phyloP scores from a whole-genome alignment of 345 rosid genomes.

The Aurinia saxatilis region DNA sequence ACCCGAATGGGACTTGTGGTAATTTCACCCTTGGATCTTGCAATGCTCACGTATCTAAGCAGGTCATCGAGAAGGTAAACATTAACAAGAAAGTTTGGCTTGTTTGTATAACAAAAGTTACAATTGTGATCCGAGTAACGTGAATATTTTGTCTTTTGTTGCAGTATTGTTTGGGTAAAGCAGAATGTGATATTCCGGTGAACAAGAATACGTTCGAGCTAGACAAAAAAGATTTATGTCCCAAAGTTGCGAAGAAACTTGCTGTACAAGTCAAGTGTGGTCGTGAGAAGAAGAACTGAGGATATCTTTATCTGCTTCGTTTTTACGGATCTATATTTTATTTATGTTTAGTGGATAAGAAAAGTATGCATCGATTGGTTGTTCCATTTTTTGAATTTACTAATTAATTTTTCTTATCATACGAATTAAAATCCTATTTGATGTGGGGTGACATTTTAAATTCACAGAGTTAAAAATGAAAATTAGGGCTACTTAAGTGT shows the following conservation, averaged over 20 bases:
- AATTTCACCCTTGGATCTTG: constrained; percentile 45
- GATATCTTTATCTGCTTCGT: background rate
- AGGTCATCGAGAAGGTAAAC: constrained; percentile 57
- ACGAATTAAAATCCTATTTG: background rate
- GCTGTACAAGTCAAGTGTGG: constrained; percentile 33
- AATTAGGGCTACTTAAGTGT: too few species aligned
- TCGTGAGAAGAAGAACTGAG: constrained; percentile 19
- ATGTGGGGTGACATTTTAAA: background rate
- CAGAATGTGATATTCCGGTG: constrained; percentile 44
- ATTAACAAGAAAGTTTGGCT: background rate
- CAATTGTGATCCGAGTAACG: background rate
- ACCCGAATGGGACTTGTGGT: constrained; percentile 74
- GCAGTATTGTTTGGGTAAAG: constrained; percentile 68
- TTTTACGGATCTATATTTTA: background rate
- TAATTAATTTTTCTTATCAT: background rate
- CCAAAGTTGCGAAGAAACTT: constrained; percentile 16
- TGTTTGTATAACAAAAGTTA: background rate
- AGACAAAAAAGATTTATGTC: constrained; percentile 22
- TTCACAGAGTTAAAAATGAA: too few species aligned
- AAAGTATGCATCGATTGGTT: background rate
- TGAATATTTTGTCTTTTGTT: background rate
- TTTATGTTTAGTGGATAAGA: background rate
- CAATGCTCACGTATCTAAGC: constrained; percentile 36
- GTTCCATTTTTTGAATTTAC: background rate
- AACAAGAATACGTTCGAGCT: constrained; percentile 33